phyloP scores from a whole-genome alignment of 352 stramenopile species.

The Phytophthora pinifolia region DNA sequence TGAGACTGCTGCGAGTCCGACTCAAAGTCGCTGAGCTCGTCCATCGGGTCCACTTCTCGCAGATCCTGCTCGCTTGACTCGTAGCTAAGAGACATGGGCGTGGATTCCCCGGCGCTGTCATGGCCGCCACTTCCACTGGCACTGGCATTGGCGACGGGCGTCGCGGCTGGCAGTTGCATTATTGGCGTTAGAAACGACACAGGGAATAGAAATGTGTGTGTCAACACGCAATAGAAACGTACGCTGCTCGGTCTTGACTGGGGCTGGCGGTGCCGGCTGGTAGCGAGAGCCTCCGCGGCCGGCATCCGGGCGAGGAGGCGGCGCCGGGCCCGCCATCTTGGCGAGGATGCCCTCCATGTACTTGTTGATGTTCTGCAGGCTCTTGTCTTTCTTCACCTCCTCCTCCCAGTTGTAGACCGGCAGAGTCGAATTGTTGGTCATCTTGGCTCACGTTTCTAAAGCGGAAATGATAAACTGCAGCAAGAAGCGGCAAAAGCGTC shows the following conservation, averaged over 20 bases:
- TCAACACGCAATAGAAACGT: constrained; percentile 11
- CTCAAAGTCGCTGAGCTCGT: constrained; percentile 68
- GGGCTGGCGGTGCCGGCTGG: constrained; percentile 7
- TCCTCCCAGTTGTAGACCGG: constrained; percentile 27
- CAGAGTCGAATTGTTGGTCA: too few species aligned
- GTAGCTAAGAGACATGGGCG: constrained; percentile 29
- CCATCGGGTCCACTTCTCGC: constrained; percentile 59
- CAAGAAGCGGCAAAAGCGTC: too few species aligned
- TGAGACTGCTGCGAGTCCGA: constrained; percentile 8
- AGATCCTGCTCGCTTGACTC: constrained; percentile 50
- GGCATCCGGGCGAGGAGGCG: background rate
- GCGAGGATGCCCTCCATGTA: constrained; percentile 26
- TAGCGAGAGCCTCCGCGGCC: constrained; percentile 18
- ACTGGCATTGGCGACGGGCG: background rate
- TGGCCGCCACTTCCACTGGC: constrained; percentile 1
- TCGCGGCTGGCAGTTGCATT: background rate
- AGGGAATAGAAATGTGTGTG: constrained; percentile 1
- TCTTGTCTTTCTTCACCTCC: constrained; percentile 30
- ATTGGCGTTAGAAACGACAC: background rate
- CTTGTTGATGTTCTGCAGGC: constrained; percentile 25
- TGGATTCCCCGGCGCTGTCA: background rate
- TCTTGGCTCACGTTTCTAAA: too few species aligned
- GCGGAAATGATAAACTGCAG: too few species aligned
- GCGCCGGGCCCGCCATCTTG: constrained; percentile 18
- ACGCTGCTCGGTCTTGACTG: constrained; percentile 24